phyloP scores from a whole-genome alignment of 164 flowering plant species.

The Magnolia changhungtana region DNA sequence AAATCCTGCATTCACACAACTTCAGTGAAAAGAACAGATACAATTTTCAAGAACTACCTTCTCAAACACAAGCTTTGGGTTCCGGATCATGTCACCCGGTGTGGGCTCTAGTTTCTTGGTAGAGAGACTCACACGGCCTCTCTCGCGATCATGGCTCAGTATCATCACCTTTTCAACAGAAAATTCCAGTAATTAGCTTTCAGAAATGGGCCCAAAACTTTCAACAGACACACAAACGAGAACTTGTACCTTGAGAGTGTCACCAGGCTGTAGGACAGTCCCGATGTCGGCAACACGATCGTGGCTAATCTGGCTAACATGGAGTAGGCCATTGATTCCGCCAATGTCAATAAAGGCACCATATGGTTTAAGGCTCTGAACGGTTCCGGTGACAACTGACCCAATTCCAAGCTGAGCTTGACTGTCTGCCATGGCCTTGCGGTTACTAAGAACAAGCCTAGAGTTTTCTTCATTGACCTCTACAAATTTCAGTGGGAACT shows the following conservation, averaged over 20 bases:
- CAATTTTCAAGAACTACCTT: slow-evolving; percentile 53
- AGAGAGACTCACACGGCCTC: slow-evolving; percentile 95
- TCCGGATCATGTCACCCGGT: slow-evolving; percentile 99
- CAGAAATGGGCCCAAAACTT: not conserved
- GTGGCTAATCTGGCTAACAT: slow-evolving; percentile 97
- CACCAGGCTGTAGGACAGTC: slow-evolving; percentile 95
- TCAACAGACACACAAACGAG: not conserved
- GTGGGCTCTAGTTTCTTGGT: slow-evolving; percentile 98
- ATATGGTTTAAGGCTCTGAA: slow-evolving; percentile 92
- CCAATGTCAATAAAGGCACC: slow-evolving; percentile 98
- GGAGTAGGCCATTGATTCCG: slow-evolving; percentile 97
- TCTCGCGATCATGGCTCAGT: slow-evolving; percentile 92
- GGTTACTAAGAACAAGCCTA: slow-evolving; percentile 86
- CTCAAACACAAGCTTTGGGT: slow-evolving; percentile 92
- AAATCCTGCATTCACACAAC: not conserved
- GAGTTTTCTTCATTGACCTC: slow-evolving; percentile 93
- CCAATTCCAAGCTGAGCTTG: slow-evolving; percentile 97
- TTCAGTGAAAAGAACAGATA: not conserved
- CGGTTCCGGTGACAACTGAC: slow-evolving; percentile 86
- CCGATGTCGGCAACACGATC: slow-evolving; percentile 93
- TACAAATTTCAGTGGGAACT: slow-evolving; percentile 86
- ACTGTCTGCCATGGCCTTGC: slow-evolving; percentile 96
- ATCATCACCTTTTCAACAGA: slow-evolving; percentile 70
- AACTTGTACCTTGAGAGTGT: slow-evolving; percentile 73
- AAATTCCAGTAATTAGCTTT: not conserved